A percentile compares a stretch with the other conserved stretches of the same genome.
Evolutionary conservation across 139 green algal species (phyloP).

Genomic region (Chlorella ohadii): DNA sequence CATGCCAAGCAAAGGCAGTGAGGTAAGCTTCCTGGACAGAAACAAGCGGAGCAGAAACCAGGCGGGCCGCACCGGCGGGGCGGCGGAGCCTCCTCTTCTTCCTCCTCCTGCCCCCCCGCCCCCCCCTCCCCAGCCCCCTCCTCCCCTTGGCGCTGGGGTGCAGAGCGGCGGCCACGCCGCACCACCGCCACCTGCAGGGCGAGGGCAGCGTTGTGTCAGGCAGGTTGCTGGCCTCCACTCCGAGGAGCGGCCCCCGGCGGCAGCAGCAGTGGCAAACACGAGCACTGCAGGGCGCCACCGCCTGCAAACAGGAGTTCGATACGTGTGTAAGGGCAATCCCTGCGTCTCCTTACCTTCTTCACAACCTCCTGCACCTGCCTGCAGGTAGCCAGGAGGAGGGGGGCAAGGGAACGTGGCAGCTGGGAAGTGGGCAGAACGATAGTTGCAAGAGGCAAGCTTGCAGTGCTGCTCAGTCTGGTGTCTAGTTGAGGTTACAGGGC

Average conservation of each 20-base stretch:
- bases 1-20: too few species aligned
- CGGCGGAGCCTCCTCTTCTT: background rate
- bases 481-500: background rate
- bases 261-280: too few species aligned
- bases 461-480: too few species aligned
- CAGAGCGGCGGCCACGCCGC: background rate
- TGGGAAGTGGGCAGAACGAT: background rate
- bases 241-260: too few species aligned
- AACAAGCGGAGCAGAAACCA: background rate
- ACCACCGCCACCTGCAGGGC: slow-evolving; percentile 15
- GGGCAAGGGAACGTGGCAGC: too few species aligned
- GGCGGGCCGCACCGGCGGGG: background rate
- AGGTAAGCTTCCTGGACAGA: too few species aligned
- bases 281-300: too few species aligned
- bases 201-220: too few species aligned
- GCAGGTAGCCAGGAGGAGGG: background rate
- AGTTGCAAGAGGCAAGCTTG: too few species aligned
- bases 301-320: too few species aligned
- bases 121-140: background rate
- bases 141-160: background rate
- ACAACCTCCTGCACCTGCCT: slow-evolving; percentile 28
- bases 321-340: too few species aligned
- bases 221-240: too few species aligned
- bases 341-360: background rate
- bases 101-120: background rate